Percentiles rank a stretch among this genome's conserved stretches.
Conservation (phyloP, 1,139 yeast species). For the Oligophagozyma castellii region DNA sequence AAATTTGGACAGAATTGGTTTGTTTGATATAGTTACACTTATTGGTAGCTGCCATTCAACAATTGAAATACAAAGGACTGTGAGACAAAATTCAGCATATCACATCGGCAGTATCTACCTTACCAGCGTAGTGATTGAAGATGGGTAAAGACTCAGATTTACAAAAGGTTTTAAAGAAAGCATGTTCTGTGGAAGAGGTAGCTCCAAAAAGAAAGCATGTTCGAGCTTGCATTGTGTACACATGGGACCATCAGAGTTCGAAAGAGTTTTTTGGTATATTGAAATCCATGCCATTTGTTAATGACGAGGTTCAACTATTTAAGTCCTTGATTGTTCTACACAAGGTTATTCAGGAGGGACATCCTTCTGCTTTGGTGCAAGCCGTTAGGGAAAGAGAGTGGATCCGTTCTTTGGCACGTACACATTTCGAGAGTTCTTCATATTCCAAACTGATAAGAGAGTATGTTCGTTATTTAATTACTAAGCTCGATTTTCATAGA, state of each 20-base stretch:
- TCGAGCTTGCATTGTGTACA: slow-evolving; percentile 81
- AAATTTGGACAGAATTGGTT: no score
- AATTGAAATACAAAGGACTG: no score
- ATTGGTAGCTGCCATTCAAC: no score
- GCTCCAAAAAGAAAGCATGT: slow-evolving; percentile 97
- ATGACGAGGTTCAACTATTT: slow-evolving; percentile 72
- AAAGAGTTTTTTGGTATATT: slow-evolving; percentile 64
- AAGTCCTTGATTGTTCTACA: slow-evolving; percentile 83
- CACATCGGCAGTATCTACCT: no score
- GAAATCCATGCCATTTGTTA: slow-evolving; percentile 66
- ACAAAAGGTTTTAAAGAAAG: slow-evolving; percentile 65
- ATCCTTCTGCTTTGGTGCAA: slow-evolving; percentile 69
- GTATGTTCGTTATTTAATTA: slow-evolving; percentile 55
- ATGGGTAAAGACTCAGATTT: slow-evolving; percentile 42
- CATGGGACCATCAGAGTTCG: slow-evolving; percentile 91
- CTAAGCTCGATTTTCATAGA: slow-evolving; percentile 72
- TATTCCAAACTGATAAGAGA: slow-evolving; percentile 58
- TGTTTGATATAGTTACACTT: no score
- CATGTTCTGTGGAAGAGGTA: slow-evolving; percentile 72
- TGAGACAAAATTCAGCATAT: no score
- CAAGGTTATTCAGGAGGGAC: slow-evolving; percentile 95
- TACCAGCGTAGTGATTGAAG: no score
- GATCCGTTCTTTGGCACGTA: slow-evolving; percentile 39
- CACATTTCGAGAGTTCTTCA: slow-evolving; percentile 26
- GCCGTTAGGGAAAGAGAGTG: slow-evolving; percentile 62